phyloP scores from a whole-genome alignment of 352 stramenopile genomes.

The Phytophthora cactorum region DNA sequence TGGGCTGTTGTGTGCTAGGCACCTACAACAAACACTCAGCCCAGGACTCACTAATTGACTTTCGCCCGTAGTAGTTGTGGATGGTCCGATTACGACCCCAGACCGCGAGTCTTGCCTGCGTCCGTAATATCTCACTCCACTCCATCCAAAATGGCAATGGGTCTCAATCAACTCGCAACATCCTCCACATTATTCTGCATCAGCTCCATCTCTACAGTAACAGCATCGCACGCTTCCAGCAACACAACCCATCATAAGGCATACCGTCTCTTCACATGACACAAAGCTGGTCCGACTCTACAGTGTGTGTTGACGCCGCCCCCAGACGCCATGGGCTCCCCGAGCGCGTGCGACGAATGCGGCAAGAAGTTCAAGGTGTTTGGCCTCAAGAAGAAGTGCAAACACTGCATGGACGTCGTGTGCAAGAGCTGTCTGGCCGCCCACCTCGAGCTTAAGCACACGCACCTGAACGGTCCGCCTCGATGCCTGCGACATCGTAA shows the following conservation, averaged over 20 bases:
- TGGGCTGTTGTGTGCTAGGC: too few relatives aligned
- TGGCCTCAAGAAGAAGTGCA: constrained; percentile 69
- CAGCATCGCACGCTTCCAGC: background rate
- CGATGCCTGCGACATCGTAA: constrained; percentile 21
- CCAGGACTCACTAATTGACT: too few relatives aligned
- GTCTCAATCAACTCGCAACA: background rate
- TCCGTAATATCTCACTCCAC: background rate
- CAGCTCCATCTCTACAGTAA: too few relatives aligned
- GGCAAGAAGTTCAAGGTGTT: constrained; percentile 85
- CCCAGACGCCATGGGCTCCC: constrained; percentile 39
- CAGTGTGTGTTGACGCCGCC: constrained; percentile 1
- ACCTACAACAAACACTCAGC: too few relatives aligned
- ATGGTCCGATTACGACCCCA: background rate
- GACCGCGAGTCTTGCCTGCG: background rate
- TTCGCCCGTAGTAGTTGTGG: too few relatives aligned
- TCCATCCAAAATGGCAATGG: background rate
- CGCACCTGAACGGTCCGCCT: constrained; percentile 20
- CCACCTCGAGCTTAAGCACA: constrained; percentile 62
- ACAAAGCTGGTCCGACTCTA: background rate
- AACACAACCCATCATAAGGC: background rate
- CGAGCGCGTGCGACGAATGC: constrained; percentile 62
- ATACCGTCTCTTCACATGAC: background rate
- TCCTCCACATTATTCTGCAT: too few relatives aligned
- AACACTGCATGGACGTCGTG: constrained; percentile 65
- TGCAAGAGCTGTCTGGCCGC: constrained; percentile 60